Evolutionary conservation across 441 rosid genomes (phyloP).

Genomic region (Bocquillonia castaneifolia): DNA sequence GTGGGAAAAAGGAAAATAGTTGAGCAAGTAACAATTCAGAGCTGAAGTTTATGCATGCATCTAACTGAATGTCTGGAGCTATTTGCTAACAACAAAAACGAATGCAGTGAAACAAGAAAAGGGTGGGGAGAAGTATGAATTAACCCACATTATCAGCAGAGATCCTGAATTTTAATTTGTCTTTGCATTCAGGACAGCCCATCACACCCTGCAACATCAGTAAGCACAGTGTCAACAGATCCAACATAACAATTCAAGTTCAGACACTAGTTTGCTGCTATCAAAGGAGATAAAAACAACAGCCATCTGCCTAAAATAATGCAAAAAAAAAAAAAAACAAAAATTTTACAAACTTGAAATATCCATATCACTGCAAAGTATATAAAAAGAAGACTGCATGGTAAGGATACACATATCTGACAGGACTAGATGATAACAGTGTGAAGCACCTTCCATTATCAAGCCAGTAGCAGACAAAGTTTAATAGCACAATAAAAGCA

Average conservation of each 20-base stretch:
- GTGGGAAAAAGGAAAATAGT: background rate
- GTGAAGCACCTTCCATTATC: background rate
- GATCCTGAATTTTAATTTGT: conserved; percentile 73
- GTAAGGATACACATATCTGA: background rate
- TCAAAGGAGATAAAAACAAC: background rate
- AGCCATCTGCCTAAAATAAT: background rate
- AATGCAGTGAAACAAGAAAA: background rate
- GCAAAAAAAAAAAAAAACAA: background rate
- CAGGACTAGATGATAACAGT: background rate
- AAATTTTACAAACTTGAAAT: background rate
- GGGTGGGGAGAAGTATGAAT: background rate
- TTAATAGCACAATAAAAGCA: conserved; percentile 1
- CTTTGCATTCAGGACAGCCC: conserved; percentile 86
- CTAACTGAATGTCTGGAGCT: background rate
- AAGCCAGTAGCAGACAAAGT: background rate
- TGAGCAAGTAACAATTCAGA: background rate
- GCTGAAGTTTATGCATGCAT: conserved; percentile 6
- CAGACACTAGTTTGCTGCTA: conserved; percentile 5
- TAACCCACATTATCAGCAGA: conserved; percentile 90
- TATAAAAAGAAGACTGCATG: background rate
- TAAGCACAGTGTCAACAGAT: conserved; percentile 21
- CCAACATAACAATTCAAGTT: conserved; percentile 17
- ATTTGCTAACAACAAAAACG: background rate
- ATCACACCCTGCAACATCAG: conserved; percentile 68
- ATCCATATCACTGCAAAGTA: background rate